Base-by-base conservation (phyloP, 2,329 filamentous ascomycete species). In the Monosporascus sp. region DNA sequence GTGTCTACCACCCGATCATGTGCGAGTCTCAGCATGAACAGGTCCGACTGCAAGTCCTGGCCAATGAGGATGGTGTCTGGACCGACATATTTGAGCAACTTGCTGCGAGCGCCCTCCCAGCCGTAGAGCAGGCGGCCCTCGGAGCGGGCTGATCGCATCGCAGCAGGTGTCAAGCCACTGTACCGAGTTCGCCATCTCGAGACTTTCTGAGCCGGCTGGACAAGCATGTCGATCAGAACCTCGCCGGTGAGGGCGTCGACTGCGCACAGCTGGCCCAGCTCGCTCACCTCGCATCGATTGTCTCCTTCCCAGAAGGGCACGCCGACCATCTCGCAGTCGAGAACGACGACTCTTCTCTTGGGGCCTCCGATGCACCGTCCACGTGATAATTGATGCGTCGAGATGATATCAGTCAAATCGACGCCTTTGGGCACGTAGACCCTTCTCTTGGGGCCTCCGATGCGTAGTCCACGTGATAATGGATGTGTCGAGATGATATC, bases 311-410 rank as follows among this genome's bases (percentile, higher is more conserved):
- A 43, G 8, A 39, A 58, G 2, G 39, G 51, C 1, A 74, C 60
- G 15, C 61, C 64, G 5, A 74, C 74, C 75, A 78, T 78, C 59
- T 79, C 76, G 54, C 76, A 79, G 56, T 79, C 76, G 7, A 79
- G 58, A 0, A 67, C 70, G 2, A 79, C 67, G 3, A 70, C 73
- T 27, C 46, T 60, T 47, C 63, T 66, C 44, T 58, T 65, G 6
- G 46, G n/a, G 0, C 9, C 1, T 22, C 24, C 22, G 3, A 15
- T 17, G 3, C 7, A 3, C 24, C 17, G 1, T 14, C 5, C 7
- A 25, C 11, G 2, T 11, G 11, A 24, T 15, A 24, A 4, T 1
- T 2, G 15, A 8, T 14, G 24, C 5, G 24, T 46, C 15, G 43
- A 18, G 18, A 43, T 20, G 6, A 43, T 8, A 20, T 43, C 39